These are phyloP conservation scores for Kondoa malvinella DNA, from an alignment of 768 basidiomycete genomes.

Conservation along the genomic window DNA sequence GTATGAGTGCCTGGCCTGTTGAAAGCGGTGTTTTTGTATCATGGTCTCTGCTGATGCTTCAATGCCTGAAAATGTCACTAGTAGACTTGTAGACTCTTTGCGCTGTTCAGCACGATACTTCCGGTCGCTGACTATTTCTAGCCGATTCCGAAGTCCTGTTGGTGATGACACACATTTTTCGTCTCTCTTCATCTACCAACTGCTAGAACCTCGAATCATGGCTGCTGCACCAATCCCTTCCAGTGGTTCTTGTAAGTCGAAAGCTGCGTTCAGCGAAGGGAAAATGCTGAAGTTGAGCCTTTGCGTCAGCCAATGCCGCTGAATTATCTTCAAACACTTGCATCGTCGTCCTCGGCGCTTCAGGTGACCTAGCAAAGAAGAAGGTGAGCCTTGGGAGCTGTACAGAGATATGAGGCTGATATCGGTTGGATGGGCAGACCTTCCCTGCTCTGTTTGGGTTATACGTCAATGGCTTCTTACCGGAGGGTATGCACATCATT, in stretches of 20 bases:
- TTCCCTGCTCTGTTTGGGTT: slow-evolving; percentile 88
- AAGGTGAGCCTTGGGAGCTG: slow-evolving; percentile 42
- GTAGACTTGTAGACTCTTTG: no score
- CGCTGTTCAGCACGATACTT: no score
- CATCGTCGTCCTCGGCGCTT: slow-evolving; percentile 63
- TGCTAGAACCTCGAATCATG: not conserved
- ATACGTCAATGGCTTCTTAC: slow-evolving; percentile 61
- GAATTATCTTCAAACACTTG: not conserved
- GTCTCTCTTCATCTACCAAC: not conserved
- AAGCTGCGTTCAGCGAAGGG: not conserved
- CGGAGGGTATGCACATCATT: slow-evolving; percentile 68
- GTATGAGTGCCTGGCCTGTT: no score
- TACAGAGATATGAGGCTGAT: not conserved
- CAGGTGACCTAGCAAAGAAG: slow-evolving; percentile 96
- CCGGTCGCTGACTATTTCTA: no score
- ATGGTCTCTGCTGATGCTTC: no score
- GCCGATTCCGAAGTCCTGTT: no score
- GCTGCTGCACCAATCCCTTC: not conserved
- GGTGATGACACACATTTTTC: no score
- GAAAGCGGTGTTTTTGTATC: no score
- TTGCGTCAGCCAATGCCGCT: not conserved
- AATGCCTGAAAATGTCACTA: no score
- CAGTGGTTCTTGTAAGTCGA: not conserved
- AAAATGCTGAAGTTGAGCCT: no score
- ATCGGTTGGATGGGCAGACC: slow-evolving; percentile 42